Conservation (phyloP, 495 filamentous ascomycete species). For the Hypoxylon rickii region DNA sequence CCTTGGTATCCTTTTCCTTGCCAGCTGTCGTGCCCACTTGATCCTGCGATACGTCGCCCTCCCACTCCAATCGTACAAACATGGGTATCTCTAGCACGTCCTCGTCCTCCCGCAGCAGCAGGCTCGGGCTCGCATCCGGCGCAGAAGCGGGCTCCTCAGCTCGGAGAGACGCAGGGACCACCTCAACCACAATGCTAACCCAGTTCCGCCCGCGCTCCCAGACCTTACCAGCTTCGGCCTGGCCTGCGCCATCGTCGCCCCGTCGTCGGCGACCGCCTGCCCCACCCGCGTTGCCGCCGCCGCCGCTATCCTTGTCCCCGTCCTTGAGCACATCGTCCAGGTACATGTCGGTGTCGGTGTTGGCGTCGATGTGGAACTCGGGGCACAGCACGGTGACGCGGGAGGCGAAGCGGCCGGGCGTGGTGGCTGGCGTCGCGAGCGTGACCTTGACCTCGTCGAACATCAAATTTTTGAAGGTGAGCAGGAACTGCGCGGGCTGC, state of each 20-base stretch:
- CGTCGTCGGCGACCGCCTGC: slow-evolving; percentile 40
- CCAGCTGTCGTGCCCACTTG: slow-evolving; percentile 51
- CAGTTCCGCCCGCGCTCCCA: slow-evolving; percentile 96
- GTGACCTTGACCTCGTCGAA: slow-evolving; percentile 88
- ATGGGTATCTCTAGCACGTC: slow-evolving; percentile 95
- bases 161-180: slow-evolving; percentile 69
- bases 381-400: slow-evolving; percentile 93
- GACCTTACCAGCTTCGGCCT: slow-evolving; percentile 88
- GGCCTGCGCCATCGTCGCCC: slow-evolving; percentile 48
- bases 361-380: slow-evolving; percentile 92
- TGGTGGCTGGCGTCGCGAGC: slow-evolving; percentile 80
- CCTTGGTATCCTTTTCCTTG: slow-evolving; percentile 51
- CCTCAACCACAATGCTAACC: slow-evolving; percentile 89
- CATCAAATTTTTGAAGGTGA: slow-evolving; percentile 90
- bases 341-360: slow-evolving; percentile 71
- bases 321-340: slow-evolving; percentile 88
- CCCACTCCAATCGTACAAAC: slow-evolving; percentile 91
- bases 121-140: slow-evolving; percentile 35
- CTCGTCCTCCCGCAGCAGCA: slow-evolving; percentile 71
- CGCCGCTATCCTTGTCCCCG: slow-evolving; percentile 36
- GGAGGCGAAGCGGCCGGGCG: slow-evolving; percentile 74
- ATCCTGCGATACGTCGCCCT: slow-evolving; percentile 74
- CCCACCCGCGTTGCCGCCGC: too few relatives aligned
- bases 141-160: too few relatives aligned
- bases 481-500: slow-evolving; percentile 76